Percentiles rank a stretch among this genome's conserved stretches.
phyloP scores from a whole-genome alignment of 1,139 yeast species.

The Diutina ranongensis region DNA sequence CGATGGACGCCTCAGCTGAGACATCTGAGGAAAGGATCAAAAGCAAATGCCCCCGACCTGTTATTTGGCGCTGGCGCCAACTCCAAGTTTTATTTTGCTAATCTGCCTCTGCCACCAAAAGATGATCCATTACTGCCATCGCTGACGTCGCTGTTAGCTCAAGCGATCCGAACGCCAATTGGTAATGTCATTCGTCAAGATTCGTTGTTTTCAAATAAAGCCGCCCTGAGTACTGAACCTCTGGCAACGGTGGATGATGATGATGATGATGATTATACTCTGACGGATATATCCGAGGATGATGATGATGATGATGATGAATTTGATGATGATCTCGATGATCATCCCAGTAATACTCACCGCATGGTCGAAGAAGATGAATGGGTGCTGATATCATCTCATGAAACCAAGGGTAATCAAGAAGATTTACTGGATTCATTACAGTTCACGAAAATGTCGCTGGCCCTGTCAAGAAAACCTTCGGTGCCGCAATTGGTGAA shows the following conservation, averaged over 20 bases:
- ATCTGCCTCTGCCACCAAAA: constrained; percentile 6
- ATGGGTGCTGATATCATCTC: constrained; percentile 5
- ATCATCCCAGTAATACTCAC: background rate
- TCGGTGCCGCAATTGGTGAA: background rate
- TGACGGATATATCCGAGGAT: constrained; percentile 2
- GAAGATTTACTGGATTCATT: background rate
- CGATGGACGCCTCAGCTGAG: background rate
- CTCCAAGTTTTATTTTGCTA: constrained; percentile 1
- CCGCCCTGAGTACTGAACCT: background rate
- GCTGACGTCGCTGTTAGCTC: background rate
- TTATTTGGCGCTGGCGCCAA: constrained; percentile 5
- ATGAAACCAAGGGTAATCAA: background rate
- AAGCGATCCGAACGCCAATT: background rate
- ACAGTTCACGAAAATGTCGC: background rate
- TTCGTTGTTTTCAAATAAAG: background rate
- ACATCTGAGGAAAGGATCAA: background rate
- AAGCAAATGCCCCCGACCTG: background rate
- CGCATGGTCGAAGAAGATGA: background rate
- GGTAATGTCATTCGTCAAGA: background rate
- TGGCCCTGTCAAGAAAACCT: background rate
- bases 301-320: constrained; percentile 4
- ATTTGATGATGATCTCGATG: background rate
- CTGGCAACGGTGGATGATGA: background rate
- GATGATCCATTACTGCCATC: background rate
- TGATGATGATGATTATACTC: constrained; percentile 4